Evolutionary conservation across 2,329 filamentous ascomycete genomes (phyloP).

Genomic region (Ophiostoma piceae): DNA sequence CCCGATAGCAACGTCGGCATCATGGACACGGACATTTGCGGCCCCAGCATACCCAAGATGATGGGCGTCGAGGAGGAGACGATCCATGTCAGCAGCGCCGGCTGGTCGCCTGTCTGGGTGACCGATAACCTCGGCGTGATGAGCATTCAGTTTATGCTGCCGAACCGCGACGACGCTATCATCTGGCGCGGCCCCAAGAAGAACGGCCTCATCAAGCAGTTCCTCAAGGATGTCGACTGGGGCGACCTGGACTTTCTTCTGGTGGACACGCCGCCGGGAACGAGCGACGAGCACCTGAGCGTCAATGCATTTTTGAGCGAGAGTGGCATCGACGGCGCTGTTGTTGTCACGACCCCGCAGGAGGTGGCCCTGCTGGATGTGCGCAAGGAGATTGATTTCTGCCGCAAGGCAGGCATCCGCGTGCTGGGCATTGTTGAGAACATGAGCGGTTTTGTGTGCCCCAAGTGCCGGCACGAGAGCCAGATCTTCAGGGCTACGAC

Average conservation of each 20-base stretch:
- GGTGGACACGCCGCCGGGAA: conserved; percentile 93
- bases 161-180: conserved; percentile 85
- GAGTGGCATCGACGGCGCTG: conserved; percentile 85
- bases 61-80: conserved; percentile 93
- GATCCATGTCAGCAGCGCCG: conserved; percentile 80
- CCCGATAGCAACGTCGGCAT: conserved; percentile 76
- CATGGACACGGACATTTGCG: conserved; percentile 98
- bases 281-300: conserved; percentile 88
- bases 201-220: conserved; percentile 96
- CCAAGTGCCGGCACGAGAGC: conserved; percentile 73
- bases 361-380: conserved; percentile 91
- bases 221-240: conserved; percentile 97
- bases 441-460: conserved; percentile 96
- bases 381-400: conserved; percentile 96
- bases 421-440: conserved; percentile 93
- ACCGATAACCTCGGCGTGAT: conserved; percentile 91
- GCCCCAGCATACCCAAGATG: conserved; percentile 96
- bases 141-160: conserved; percentile 98
- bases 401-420: conserved; percentile 83
- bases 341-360: conserved; percentile 90
- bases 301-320: conserved; percentile 90
- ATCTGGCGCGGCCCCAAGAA: conserved; percentile 99
- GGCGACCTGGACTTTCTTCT: conserved; percentile 88
- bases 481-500: conserved; percentile 91
- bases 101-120: conserved; percentile 95